Evolutionary conservation across 2,329 filamentous ascomycete species (phyloP).

Genomic region (Colletotrichum aenigma): DNA sequence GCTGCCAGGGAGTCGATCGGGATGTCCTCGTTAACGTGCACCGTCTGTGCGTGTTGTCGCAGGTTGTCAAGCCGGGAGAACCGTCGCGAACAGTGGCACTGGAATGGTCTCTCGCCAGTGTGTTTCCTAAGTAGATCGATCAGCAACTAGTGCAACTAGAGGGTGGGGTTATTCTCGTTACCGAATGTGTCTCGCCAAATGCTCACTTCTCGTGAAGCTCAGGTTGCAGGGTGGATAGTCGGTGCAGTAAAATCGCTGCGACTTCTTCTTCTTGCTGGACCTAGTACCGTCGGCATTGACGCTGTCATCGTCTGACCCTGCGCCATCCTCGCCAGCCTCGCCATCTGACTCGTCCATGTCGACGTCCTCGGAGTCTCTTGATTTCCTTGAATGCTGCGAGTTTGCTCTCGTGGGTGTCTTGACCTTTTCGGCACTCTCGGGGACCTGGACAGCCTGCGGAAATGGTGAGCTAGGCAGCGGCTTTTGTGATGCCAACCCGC

Average conservation of each 20-base stretch:
- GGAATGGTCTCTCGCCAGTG: conserved; percentile 94
- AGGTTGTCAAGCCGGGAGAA: conserved; percentile 96
- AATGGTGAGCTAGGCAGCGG: conserved; percentile 59
- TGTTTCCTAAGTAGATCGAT: conserved; percentile 72
- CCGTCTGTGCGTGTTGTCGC: conserved; percentile 94
- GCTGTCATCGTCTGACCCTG: conserved; percentile 68
- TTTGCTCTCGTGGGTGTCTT: conserved; percentile 54
- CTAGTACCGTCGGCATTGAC: conserved; percentile 68
- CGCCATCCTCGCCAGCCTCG: conserved; percentile 59
- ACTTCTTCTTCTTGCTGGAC: conserved; percentile 92
- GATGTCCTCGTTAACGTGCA: conserved; percentile 97
- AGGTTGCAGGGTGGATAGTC: conserved; percentile 93
- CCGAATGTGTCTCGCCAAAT: conserved; percentile 93
- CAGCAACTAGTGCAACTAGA: neutral
- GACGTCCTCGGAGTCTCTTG: conserved; percentile 70
- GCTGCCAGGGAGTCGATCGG: conserved; percentile 92
- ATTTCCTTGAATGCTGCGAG: conserved; percentile 66
- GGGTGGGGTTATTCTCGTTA: conserved; percentile 38
- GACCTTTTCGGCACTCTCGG: conserved; percentile 46
- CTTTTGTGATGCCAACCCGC: conserved; percentile 49
- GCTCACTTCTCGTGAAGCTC: conserved; percentile 95
- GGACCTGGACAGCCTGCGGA: conserved; percentile 52
- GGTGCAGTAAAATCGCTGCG: conserved; percentile 93
- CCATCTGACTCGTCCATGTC: conserved; percentile 80
- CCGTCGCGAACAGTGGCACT: conserved; percentile 90